Base-by-base conservation (phyloP, 1,139 yeast genomes). In the Magnusiomyces clavatus region DNA sequence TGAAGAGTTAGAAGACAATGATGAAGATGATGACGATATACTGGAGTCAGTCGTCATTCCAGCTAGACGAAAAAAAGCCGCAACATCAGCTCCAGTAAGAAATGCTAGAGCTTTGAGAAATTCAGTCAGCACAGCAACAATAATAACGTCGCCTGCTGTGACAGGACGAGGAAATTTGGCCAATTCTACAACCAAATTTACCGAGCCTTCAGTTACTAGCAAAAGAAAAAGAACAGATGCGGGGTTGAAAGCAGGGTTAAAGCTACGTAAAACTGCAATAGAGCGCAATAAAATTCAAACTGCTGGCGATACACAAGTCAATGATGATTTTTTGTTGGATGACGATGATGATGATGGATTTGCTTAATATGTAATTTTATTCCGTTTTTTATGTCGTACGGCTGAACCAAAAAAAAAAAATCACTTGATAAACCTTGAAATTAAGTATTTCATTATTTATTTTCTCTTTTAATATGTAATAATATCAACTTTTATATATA, bases 341-440 rank as follows among this genome's bases (percentile, higher is more conserved):
- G 47, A 44, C 10, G 40, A 31, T 44, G 47, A 44, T n/a, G 40
- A 31, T 44, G 47, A 44, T 17, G 47, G 47, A 11, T 44, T 44
- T 24, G 17, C 47, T 16, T 44, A 20, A 42, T 42, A 37, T 37
- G 6, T 37, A 37, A 37, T n/a, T 37, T n/a, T n/a, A 4, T 16
- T 4, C 40, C 14, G 17, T n/a, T 37, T n/a, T 16, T 4, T 5
- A 5, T 5, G 6, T 6, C 4, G 40, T 16, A 37, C 14, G 14
- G 40, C 14, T 16, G 40, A n/a, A 37, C 17, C n/a, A n/a, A n/a
- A n/a, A 5, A 5, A 4, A n/a, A 37, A n/a, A 37, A 37, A n/a
- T n/a, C 40, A 37, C 17, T 37, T n/a, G 17, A 37, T 37, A n/a
- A n/a, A n/a, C 17, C 10, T 37, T 5, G 10, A n/a, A 37, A n/a